Evolutionary conservation across 345 rosid species (phyloP).

Genomic region (Chamaenerion angustifolium): DNA sequence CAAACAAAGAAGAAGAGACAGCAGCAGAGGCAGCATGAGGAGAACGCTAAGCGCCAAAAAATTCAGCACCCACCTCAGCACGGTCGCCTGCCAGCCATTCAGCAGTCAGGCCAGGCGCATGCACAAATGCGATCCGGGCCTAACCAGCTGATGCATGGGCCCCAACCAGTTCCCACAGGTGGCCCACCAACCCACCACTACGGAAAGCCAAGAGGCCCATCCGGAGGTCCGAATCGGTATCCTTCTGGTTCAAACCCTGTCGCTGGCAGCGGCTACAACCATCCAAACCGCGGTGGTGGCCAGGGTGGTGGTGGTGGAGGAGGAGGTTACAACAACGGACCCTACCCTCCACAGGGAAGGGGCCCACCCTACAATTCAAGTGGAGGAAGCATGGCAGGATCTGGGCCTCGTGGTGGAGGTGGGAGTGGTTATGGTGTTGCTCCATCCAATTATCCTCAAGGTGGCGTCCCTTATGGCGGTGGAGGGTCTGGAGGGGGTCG

Average conservation of each 20-base stretch:
- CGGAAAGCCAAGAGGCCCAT: slow-evolving; percentile 66
- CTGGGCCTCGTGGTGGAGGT: slow-evolving; percentile 57
- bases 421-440: slow-evolving; percentile 56
- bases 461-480: slow-evolving; percentile 54
- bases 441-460: slow-evolving; percentile 63
- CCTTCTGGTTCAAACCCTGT: slow-evolving; percentile 42
- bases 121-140: slow-evolving; percentile 42
- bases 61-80: slow-evolving; percentile 75
- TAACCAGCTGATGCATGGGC: slow-evolving; percentile 35
- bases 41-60: slow-evolving; percentile 78
- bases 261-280: slow-evolving; percentile 37
- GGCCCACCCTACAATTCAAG: slow-evolving; percentile 60
- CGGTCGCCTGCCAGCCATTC: slow-evolving; percentile 64
- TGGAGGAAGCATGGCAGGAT: slow-evolving; percentile 27
- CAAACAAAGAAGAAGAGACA: slow-evolving; percentile 93
- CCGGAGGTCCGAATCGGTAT: slow-evolving; percentile 63
- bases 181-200: slow-evolving; percentile 47
- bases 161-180: slow-evolving; percentile 66
- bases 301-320: slow-evolving; percentile 57
- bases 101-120: slow-evolving; percentile 72
- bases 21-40: slow-evolving; percentile 80
- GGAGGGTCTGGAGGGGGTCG: slow-evolving; percentile 69
- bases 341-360: slow-evolving; percentile 73
- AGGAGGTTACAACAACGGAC: slow-evolving; percentile 51
- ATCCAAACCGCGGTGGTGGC: slow-evolving; percentile 34